Conservation (phyloP, 768 basidiomycete genomes). For the Suillus bovinus region DNA sequence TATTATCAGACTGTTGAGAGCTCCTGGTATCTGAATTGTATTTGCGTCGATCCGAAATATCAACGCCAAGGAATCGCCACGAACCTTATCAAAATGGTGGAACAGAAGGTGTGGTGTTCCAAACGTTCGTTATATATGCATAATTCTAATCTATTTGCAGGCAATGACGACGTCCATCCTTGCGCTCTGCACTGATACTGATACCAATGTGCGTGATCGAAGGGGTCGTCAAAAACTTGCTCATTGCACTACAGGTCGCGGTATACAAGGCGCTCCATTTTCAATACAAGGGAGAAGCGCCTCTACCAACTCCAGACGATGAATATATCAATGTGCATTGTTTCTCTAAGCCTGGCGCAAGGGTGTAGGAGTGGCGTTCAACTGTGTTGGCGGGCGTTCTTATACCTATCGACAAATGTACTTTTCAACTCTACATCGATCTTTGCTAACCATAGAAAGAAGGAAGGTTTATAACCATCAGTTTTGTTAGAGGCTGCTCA, state of each 20-base stretch:
- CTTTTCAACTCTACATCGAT: no score
- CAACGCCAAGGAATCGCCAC: background rate
- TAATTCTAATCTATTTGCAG: background rate
- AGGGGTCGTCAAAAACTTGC: background rate
- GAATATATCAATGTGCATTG: background rate
- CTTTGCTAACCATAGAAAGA: background rate
- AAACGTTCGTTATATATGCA: background rate
- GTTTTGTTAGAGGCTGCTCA: background rate
- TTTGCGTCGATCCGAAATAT: background rate
- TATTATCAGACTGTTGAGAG: background rate
- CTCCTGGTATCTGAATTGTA: background rate
- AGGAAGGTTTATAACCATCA: background rate
- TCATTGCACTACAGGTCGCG: background rate
- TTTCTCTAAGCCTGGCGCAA: background rate
- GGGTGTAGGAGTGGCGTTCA: background rate
- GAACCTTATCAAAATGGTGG: background rate
- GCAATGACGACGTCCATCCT: background rate
- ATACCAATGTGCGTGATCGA: background rate
- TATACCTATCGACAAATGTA: background rate
- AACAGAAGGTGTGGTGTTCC: background rate
- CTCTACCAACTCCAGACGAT: background rate
- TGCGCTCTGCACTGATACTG: background rate
- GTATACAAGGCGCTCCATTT: constrained; percentile 2
- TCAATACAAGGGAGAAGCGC: background rate
- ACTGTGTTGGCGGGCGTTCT: background rate